These are phyloP conservation scores for Pisolithus thermaeus DNA, from an alignment of 1,284 basidiomycete genomes.

Conservation along the genomic window DNA sequence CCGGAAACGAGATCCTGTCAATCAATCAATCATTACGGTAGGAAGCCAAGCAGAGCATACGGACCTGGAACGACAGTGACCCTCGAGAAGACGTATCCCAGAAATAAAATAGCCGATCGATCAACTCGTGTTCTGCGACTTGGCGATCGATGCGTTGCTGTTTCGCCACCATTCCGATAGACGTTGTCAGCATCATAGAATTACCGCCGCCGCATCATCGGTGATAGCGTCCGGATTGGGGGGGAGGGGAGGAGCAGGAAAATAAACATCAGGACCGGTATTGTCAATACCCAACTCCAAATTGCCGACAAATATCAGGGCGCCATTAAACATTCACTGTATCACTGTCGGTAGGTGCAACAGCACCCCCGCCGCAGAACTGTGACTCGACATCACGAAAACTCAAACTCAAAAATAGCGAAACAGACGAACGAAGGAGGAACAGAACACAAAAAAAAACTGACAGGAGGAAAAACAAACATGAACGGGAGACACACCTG, in stretches of 20 bases:
- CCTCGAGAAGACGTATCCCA: conserved; percentile 84
- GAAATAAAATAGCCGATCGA: conserved; percentile 80
- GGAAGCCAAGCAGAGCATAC: not conserved
- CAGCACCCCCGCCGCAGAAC: too few species aligned
- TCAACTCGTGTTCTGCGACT: conserved; percentile 79
- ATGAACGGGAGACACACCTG: conserved; percentile 46
- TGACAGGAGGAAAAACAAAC: too few species aligned
- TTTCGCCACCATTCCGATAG: conserved; percentile 10
- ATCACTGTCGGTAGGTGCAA: too few species aligned
- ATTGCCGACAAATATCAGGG: too few species aligned
- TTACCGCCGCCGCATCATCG: too few species aligned
- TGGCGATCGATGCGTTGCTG: conserved; percentile 77
- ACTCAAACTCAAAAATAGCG: not conserved
- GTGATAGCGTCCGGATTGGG: too few species aligned
- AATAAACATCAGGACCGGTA: conserved; percentile 4
- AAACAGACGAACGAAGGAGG: too few species aligned
- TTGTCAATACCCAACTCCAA: too few species aligned
- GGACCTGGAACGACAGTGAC: conserved; percentile 79
- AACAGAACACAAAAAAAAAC: not conserved
- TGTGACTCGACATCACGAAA: not conserved
- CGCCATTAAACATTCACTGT: too few species aligned
- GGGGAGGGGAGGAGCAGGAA: too few species aligned
- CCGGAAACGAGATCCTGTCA: conserved; percentile 84
- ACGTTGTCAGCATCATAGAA: too few species aligned
- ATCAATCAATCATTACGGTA: too few species aligned